Evolutionary conservation across 192 early-diverging fungal genomes (phyloP).

Genomic region (Backusella australiensis): DNA sequence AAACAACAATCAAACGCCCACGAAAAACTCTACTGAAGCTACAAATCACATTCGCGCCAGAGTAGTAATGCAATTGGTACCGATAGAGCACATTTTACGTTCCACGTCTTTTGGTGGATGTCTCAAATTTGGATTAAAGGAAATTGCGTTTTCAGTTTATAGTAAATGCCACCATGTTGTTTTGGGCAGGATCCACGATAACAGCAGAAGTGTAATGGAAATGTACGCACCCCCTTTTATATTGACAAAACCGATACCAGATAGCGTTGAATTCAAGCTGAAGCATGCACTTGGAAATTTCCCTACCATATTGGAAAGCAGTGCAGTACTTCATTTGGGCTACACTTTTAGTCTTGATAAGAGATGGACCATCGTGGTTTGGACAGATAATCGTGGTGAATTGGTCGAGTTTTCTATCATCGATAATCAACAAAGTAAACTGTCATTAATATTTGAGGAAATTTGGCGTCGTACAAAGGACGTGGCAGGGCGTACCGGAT

Average conservation of each 20-base stretch:
- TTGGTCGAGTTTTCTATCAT: constrained; percentile 42
- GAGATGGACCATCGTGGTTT: constrained; percentile 49
- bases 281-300: constrained; percentile 31
- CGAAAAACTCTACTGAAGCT: constrained; percentile 15
- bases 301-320: constrained; percentile 30
- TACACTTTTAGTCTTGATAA: constrained; percentile 50
- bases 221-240: constrained; percentile 48
- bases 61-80: constrained; percentile 46
- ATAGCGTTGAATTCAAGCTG: constrained; percentile 36
- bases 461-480: constrained; percentile 42
- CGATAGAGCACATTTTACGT: constrained; percentile 49
- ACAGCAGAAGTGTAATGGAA: constrained; percentile 24
- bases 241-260: constrained; percentile 42
- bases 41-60: constrained; percentile 39
- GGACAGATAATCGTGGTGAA: constrained; percentile 53
- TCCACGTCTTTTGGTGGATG: constrained; percentile 49
- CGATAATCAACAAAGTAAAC: neutral
- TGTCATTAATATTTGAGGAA: constrained; percentile 35
- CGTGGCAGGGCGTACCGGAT: constrained; percentile 39
- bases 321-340: constrained; percentile 46
- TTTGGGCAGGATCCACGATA: constrained; percentile 29
- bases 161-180: constrained; percentile 45
- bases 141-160: constrained; percentile 55
- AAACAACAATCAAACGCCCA: constrained; percentile 5
- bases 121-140: constrained; percentile 46